Evolutionary conservation across 2,329 filamentous ascomycete species (phyloP).

Genomic region (Phaeosphaeria sp.): DNA sequence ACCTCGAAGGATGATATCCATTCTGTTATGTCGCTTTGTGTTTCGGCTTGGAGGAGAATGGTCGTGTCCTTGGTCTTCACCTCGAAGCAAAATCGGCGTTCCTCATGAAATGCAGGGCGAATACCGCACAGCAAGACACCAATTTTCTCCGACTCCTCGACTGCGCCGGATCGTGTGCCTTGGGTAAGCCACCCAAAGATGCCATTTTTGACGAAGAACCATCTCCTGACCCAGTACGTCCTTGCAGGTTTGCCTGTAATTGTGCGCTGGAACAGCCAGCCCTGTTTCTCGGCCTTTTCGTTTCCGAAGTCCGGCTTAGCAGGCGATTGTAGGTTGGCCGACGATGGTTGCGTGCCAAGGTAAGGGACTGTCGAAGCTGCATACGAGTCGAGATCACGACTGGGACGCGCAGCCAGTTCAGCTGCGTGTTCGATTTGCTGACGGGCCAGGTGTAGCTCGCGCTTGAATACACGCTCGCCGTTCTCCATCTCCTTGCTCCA

Average conservation of each 20-base stretch:
- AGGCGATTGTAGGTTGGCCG: conserved; percentile 53
- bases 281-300: conserved; percentile 78
- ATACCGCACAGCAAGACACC: conserved; percentile 93
- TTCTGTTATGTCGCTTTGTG: conserved; percentile 87
- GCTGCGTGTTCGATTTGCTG: conserved; percentile 83
- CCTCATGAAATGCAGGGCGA: conserved; percentile 88
- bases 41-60: conserved; percentile 89
- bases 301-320: conserved; percentile 60
- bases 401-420: conserved; percentile 75
- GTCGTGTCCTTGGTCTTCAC: conserved; percentile 97
- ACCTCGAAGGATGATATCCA: conserved; percentile 95
- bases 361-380: conserved; percentile 88
- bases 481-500: conserved; percentile 96
- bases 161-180: conserved; percentile 77
- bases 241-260: conserved; percentile 87
- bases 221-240: conserved; percentile 87
- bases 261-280: conserved; percentile 87
- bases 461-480: conserved; percentile 81
- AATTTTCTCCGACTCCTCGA: conserved; percentile 95
- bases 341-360: conserved; percentile 72
- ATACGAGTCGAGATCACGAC: conserved; percentile 92
- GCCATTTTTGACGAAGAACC: conserved; percentile 95
- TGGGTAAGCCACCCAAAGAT: conserved; percentile 96
- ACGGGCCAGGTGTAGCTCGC: conserved; percentile 79
- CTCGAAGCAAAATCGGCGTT: conserved; percentile 95